Conservation (phyloP, 2,329 filamentous ascomycete species). For the Fonsecaea erecta region DNA sequence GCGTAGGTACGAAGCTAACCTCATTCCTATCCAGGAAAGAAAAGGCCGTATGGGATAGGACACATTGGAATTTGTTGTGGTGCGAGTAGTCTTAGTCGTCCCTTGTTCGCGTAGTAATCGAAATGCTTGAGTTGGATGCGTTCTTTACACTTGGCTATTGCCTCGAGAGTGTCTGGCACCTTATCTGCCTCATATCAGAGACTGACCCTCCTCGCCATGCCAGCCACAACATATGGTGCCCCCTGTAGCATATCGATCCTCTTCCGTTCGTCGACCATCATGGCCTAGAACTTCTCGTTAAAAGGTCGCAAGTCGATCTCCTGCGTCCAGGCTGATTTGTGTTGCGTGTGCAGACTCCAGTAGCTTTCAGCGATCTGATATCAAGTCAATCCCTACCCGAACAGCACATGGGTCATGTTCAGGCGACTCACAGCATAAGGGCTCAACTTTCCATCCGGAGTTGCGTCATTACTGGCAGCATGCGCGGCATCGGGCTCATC, state of each 20-base stretch:
- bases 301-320: slow-evolving; percentile 56
- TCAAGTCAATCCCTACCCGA: slow-evolving; percentile 26
- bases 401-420: not conserved
- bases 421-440: slow-evolving; percentile 51
- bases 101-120: not conserved
- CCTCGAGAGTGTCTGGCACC: not conserved
- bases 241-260: not conserved
- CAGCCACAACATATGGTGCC: not conserved
- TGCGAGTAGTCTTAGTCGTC: not conserved
- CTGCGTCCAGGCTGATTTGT: slow-evolving; percentile 56
- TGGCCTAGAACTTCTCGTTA: slow-evolving; percentile 6
- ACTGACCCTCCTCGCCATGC: not conserved
- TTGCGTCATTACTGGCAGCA: slow-evolving; percentile 49
- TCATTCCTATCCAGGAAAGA: not conserved
- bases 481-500: slow-evolving; percentile 61
- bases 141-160: not conserved
- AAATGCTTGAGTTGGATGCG: not conserved
- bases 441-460: slow-evolving; percentile 57
- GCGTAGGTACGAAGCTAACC: not conserved
- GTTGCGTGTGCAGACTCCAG: slow-evolving; percentile 60
- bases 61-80: not conserved
- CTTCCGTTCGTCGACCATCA: not conserved
- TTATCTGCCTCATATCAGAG: not conserved
- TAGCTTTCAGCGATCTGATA: slow-evolving; percentile 60
- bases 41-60: not conserved